Percentiles rank a stretch among this genome's conserved stretches.
phyloP scores from a whole-genome alignment of 208 protist genomes.

The Borovskyia barvae region DNA sequence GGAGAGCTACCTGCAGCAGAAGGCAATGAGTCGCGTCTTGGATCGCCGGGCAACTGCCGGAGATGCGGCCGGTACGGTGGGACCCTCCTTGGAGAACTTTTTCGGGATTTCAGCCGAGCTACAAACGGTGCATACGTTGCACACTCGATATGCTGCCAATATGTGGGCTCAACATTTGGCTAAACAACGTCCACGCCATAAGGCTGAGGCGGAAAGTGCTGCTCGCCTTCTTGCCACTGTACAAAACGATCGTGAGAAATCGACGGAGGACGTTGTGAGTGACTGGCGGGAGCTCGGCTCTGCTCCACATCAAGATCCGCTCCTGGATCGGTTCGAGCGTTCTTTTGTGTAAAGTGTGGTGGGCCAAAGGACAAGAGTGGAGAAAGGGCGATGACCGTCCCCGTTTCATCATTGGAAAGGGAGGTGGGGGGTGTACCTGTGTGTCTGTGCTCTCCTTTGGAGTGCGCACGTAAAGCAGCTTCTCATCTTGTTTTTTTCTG shows the following conservation, averaged over 20 bases:
- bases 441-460: too few relatives aligned
- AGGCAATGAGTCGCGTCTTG: slow-evolving; percentile 46
- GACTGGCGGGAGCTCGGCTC: slow-evolving; percentile 48
- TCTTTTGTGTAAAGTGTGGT: slow-evolving; percentile 24
- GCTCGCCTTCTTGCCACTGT: slow-evolving; percentile 33
- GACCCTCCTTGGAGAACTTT: slow-evolving; percentile 26
- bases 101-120: slow-evolving; percentile 41
- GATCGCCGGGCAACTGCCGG: slow-evolving; percentile 2
- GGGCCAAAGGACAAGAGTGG: background rate
- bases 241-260: slow-evolving; percentile 2
- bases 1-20: slow-evolving; percentile 53
- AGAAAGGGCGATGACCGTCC: background rate
- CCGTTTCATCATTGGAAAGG: background rate
- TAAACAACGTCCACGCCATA: slow-evolving; percentile 20
- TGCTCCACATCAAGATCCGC: slow-evolving; percentile 30
- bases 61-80: background rate
- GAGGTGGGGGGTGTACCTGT: too few relatives aligned
- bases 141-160: slow-evolving; percentile 53
- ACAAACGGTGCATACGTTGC: slow-evolving; percentile 40
- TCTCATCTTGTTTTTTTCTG: too few relatives aligned
- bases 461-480: too few relatives aligned
- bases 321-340: slow-evolving; percentile 59
- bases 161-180: slow-evolving; percentile 55
- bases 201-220: slow-evolving; percentile 23
- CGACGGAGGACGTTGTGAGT: slow-evolving; percentile 14